phyloP scores from a whole-genome alignment of 1,139 yeast genomes.

The Taiozyma sp. region DNA sequence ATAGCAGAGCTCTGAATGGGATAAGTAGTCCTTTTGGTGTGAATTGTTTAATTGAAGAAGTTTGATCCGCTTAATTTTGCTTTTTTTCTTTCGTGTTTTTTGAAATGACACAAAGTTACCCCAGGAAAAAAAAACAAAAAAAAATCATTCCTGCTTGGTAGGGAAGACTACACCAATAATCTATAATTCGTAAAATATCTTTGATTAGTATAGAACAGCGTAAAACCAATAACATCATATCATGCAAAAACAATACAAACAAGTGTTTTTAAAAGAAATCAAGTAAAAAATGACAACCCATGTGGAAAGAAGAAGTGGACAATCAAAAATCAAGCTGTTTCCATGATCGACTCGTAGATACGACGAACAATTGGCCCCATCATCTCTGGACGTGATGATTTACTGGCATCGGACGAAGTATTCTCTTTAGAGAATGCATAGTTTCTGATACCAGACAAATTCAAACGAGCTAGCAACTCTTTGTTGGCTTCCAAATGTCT shows the following conservation, averaged over 20 bases:
- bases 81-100: no score
- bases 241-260: neutral
- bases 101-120: no score
- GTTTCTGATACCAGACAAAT: constrained; percentile 28
- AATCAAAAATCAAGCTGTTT: constrained; percentile 3
- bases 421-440: constrained; percentile 20
- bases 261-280: neutral
- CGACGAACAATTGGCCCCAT: constrained; percentile 6
- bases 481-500: constrained; percentile 18
- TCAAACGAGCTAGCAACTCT: constrained; percentile 23
- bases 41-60: neutral
- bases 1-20: neutral
- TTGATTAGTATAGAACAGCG: neutral
- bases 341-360: constrained; percentile 5
- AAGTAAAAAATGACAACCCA: neutral
- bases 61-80: neutral
- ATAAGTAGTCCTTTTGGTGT: neutral
- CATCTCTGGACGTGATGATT: neutral
- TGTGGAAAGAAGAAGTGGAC: neutral
- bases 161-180: neutral
- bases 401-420: neutral
- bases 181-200: neutral
- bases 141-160: no score
- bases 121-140: no score
- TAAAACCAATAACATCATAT: constrained; percentile 3